phyloP scores from a whole-genome alignment of 306 rosid genomes.

The Potentilla sterilis region DNA sequence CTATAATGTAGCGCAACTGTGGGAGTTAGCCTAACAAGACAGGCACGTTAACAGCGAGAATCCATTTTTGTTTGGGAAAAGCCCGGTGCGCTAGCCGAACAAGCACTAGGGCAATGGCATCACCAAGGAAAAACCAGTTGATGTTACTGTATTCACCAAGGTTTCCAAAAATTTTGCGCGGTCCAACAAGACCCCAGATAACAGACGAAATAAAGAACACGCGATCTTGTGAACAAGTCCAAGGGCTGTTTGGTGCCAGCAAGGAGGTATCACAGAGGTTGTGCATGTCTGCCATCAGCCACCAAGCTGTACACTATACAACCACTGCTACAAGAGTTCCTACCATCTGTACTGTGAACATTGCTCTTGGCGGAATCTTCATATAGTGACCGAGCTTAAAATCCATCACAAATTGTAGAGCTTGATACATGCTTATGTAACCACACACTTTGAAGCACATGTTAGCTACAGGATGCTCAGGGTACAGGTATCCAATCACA shows the following conservation, averaged over 20 bases:
- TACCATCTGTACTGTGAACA: conserved; percentile 88
- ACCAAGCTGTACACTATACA: conserved; percentile 66
- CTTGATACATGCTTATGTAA: conserved; percentile 85
- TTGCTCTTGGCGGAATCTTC: conserved; percentile 92
- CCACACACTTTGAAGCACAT: conserved; percentile 97
- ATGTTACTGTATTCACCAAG: conserved; percentile 62
- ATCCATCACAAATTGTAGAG: conserved; percentile 59
- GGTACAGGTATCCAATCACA: conserved; percentile 78
- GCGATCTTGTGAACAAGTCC: conserved; percentile 76
- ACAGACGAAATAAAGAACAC: conserved; percentile 80
- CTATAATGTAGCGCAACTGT: no score
- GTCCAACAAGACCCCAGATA: conserved; percentile 89
- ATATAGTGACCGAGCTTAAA: conserved; percentile 92
- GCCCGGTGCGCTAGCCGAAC: conserved; percentile 70
- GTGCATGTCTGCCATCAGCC: conserved; percentile 69
- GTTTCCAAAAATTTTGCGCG: conserved; percentile 78
- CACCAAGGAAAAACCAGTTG: conserved; percentile 71
- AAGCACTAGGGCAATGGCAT: conserved; percentile 64
- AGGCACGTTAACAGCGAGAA: conserved; percentile 57
- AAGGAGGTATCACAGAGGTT: conserved; percentile 57
- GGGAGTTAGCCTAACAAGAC: no score
- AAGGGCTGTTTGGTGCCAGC: conserved; percentile 57
- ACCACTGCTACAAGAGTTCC: conserved; percentile 62
- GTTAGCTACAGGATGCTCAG: conserved; percentile 88
- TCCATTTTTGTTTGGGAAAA: conserved; percentile 60